phyloP scores from a whole-genome alignment of 371 early-diverging fungal genomes.

The Smittium culicis region DNA sequence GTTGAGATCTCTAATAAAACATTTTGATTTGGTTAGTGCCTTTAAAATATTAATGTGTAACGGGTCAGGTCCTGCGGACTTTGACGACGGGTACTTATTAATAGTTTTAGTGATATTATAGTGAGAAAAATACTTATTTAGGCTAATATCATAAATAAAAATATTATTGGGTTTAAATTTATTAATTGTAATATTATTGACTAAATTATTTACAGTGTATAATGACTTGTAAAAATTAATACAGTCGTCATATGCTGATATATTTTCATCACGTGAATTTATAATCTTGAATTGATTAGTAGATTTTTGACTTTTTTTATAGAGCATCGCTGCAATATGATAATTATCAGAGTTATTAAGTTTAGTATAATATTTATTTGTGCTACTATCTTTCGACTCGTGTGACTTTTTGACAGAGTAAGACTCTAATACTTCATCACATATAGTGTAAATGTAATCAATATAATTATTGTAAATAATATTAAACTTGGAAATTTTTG shows the following conservation, averaged over 20 bases:
- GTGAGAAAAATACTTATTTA: neutral
- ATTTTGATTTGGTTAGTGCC: neutral
- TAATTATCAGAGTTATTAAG: neutral
- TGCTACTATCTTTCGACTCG: neutral
- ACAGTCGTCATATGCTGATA: neutral
- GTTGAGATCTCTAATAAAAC: neutral
- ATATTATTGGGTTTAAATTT: neutral
- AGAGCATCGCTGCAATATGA: neutral
- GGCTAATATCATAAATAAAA: too few species aligned
- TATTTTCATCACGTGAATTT: neutral
- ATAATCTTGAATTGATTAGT: neutral
- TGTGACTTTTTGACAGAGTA: neutral
- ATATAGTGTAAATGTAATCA: neutral
- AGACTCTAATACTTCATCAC: neutral
- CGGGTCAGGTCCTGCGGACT: neutral
- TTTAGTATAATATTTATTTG: neutral
- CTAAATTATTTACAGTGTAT: neutral
- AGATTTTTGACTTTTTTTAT: conserved; percentile 1
- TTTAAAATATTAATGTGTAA: conserved; percentile 4
- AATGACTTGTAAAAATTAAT: neutral
- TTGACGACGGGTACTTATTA: neutral
- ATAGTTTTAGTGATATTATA: neutral
- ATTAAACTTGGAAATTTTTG: neutral
- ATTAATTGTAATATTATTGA: neutral
- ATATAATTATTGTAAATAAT: neutral